These are phyloP conservation scores for Furcasterigmium furcatum DNA, from an alignment of 2,329 filamentous ascomycete genomes.

Conservation along the genomic window DNA sequence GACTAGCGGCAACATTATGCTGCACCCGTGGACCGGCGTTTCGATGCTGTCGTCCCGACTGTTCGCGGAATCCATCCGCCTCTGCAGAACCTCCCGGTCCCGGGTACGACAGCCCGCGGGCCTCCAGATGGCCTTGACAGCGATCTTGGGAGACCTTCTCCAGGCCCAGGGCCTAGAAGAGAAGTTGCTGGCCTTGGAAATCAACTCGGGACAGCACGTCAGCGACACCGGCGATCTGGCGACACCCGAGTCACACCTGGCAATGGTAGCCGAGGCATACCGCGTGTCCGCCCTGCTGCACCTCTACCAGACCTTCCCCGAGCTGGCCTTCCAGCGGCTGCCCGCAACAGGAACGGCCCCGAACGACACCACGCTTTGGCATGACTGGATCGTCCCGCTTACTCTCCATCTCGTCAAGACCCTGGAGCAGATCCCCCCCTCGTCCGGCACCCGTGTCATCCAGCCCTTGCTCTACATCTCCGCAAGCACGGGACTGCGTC, in stretches of 20 bases:
- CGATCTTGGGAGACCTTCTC: conserved; percentile 23
- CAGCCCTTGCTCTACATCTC: conserved; percentile 32
- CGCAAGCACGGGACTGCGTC: conserved; percentile 28
- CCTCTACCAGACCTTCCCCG: conserved; percentile 34
- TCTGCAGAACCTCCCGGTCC: conserved; percentile 30
- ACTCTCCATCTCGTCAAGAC: conserved; percentile 26
- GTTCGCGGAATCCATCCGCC: conserved; percentile 27
- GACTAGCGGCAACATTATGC: not conserved
- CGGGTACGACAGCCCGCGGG: conserved; percentile 16
- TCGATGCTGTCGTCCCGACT: conserved; percentile 26
- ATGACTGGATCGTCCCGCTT: conserved; percentile 31
- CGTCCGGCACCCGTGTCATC: conserved; percentile 30
- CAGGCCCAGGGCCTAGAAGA: conserved; percentile 30
- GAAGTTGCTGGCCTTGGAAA: conserved; percentile 25
- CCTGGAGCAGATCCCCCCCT: conserved; percentile 27
- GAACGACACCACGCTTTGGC: conserved; percentile 22
- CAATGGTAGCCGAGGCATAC: conserved; percentile 31
- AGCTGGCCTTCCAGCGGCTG: conserved; percentile 23
- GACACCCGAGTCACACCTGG: conserved; percentile 24
- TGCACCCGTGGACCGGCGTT: conserved; percentile 34
- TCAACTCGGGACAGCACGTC: conserved; percentile 11
- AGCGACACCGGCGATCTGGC: conserved; percentile 22
- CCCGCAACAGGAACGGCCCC: conserved; percentile 14
- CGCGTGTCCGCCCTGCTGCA: conserved; percentile 31
- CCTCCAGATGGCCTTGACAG: conserved; percentile 17